Base-by-base conservation (phyloP, 1,284 basidiomycete genomes). In the Tilletia indica region DNA sequence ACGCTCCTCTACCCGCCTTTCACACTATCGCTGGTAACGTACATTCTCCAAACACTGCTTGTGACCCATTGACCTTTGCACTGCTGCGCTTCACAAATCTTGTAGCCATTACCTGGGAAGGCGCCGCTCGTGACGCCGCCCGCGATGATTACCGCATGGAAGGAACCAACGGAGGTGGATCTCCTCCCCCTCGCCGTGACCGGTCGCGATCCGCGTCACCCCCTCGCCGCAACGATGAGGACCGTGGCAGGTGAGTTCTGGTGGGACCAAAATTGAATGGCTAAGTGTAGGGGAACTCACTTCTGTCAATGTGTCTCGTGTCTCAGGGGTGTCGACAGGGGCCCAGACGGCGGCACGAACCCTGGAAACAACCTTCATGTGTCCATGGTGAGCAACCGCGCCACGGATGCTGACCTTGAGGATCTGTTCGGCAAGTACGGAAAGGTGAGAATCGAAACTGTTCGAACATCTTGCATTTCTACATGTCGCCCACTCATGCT, bases 291-390 rank as follows among this genome's bases (percentile, higher is more conserved):
- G 25, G 25, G 25, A 31, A 31, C 25, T 31, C 25, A 31, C 25
- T 66, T 36, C 2, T 51, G 36, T 34, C 39, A 21, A n/a, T 12
- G 25, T n/a, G 12, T 47, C 36, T 19, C 16, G 70, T 0, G 56
- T 69, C 71, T 74, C 61, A 69, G 70, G 68, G 77, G 79, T 68
- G 82, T 79, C 38, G 25, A 31, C 42, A 45, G 42, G 42, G 42
- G 42, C 14, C 42, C 42, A 45, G 42, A 45, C 51, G 86, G 86
- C 54, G 85, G 86, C 72, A 76, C 68, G 73, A 97, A 97, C 86
- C 93, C 93, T 1, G 95, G 96, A 69, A 98, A 97, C 87, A 98
- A 98, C 86, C 88, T 99, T 51, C 96, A 99, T 84, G 92, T 98
- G 74, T 96, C 94, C 56, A 90, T 93, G 54, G 87, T 99, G 69